Evolutionary conservation across 176 grass and related monocot genomes (phyloP), one percentile per base, ranked within the genome.

Genomic region (Cocos nucifera): DNA sequence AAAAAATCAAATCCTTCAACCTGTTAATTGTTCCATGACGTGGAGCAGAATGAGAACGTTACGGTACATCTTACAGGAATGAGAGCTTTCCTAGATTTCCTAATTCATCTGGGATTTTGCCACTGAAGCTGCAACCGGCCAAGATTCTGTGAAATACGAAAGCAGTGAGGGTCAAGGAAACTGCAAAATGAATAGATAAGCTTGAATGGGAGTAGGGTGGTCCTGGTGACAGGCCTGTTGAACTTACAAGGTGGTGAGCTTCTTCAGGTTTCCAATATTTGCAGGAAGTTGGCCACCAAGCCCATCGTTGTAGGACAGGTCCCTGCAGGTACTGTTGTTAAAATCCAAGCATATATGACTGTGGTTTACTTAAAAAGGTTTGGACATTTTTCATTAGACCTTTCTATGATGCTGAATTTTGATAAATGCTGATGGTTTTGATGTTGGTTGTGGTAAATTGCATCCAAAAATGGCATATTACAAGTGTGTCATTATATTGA

Each of bases 101-200:
- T 71, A 95, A 56, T 74, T 83, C 90, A 10, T 58, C 63, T 1
- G 90, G 90, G 70, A 95, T 56, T 58, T 9, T 24, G 49, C 90
- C 90, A 0, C 3, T 83, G 67, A 95, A 86, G 59, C 74, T 77
- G 64, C 86, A 95, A 44, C 63, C 32, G 32, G 84, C 29, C 55
- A 95, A 39, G 52, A 12, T 82, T 63, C 86, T 90, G 17, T 59
- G 69, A 15, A 61, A 71, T 62, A 17, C 20, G 64, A 17, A 22
- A 54, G 63, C 22, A 60, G 28, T 56, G n/a, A 54, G 55, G 25
- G 55, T 61, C 21, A 17, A 27, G 27, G 22, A 78, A 62, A 69
- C 60, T 60, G 2, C 57, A 56, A 6, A 52, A 63, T 59, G 17
- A 24, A 58, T 30, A 30, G 5, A 30, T 30, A n/a, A 68, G 55